Evolutionary conservation across 768 basidiomycete genomes (phyloP), one percentile per base, ranked within the genome.

Genomic region (Coprinopsis cinerea): DNA sequence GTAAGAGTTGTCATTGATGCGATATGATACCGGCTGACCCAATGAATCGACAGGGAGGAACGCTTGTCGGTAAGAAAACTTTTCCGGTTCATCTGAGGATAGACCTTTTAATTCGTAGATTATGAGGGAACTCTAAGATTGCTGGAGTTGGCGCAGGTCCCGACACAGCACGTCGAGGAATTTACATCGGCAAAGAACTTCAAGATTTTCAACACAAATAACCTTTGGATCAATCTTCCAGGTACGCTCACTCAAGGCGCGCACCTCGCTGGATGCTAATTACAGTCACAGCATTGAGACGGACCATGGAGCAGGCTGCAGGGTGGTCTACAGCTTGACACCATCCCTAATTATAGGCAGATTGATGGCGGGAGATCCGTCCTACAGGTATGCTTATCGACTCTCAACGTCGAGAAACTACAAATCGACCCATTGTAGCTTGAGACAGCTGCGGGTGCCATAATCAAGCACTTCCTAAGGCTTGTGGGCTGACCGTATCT

Each of bases 81-180:
- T 17, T 24, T 32, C 9, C 15, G 9, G 15, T 32, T 32, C 7
- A 32, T 32, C 15, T 15, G 15, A 32, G 30, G 9, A 32, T 32
- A 32, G n/a, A n/a, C n/a, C n/a, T n/a, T n/a, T n/a, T n/a, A n/a
- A n/a, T n/a, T n/a, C 44, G 7, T 45, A 73, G 72, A 92, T 67
- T 93, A 92, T 63, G 88, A 96, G 32, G 92, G 91, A 37, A 81
- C 79, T 28, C 79, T 93, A 44, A 82, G 91, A 45, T 73, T 96
- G 47, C 83, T 96, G 51, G 92, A 96, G 72, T 88, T 96, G 53
- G 92, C 92, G 22, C 92, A 96, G 65, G 92, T 94, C n/a, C 91
- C 92, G 18, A 82, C 81, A 36, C 92, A 93, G 64, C 92, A 94
- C 66, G 80, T 91, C 44, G 89, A 94, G 64, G 92, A 94, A 69